Percentiles rank a stretch among this genome's conserved stretches.
Conservation (phyloP, 208 protist genomes). For the Acanthamoeba royreba region DNA sequence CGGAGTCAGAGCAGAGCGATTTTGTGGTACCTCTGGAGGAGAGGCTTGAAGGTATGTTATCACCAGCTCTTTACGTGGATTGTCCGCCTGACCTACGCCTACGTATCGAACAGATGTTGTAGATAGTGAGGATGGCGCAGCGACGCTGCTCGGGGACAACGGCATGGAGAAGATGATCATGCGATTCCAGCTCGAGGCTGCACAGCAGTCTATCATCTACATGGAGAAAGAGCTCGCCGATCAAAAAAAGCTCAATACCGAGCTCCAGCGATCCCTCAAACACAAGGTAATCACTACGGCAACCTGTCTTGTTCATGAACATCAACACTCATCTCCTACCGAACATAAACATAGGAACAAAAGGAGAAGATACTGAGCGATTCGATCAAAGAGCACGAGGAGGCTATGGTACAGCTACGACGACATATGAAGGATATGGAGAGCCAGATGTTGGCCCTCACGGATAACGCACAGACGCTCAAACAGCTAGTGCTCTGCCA, state of each 20-base stretch:
- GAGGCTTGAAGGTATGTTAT: too few species aligned
- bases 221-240: neutral
- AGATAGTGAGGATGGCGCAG: neutral
- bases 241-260: neutral
- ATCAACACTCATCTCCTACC: too few species aligned
- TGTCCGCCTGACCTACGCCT: too few species aligned
- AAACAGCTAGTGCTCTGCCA: neutral
- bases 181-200: conserved; percentile 3
- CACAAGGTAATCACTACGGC: neutral
- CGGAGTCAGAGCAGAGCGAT: too few species aligned
- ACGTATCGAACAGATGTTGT: too few species aligned
- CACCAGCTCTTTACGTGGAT: too few species aligned
- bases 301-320: neutral
- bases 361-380: neutral
- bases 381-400: neutral
- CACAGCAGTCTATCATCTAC: conserved; percentile 27
- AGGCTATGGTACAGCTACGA: neutral
- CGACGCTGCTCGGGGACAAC: neutral
- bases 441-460: neutral
- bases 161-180: conserved; percentile 14
- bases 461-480: neutral
- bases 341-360: too few species aligned
- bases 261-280: neutral
- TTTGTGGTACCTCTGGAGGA: too few species aligned
- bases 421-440: neutral